phyloP scores from a whole-genome alignment of 2,329 filamentous ascomycete genomes.

The Rhinocladiella similis region DNA sequence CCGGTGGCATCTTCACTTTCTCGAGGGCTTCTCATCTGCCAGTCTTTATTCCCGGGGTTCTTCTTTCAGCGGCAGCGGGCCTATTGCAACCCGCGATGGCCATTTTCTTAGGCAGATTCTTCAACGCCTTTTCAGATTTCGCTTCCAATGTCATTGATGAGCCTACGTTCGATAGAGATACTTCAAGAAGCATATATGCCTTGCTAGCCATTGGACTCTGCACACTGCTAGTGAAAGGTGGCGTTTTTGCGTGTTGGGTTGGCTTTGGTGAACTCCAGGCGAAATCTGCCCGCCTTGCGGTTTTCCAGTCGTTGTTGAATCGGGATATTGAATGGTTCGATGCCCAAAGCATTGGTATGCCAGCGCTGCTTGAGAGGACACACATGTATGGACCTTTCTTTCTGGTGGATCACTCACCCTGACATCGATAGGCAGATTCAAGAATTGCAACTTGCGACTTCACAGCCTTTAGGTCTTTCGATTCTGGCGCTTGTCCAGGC shows the following conservation, averaged over 20 bases:
- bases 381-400: constrained; percentile 59
- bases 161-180: constrained; percentile 53
- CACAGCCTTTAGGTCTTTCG: constrained; percentile 73
- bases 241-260: constrained; percentile 71
- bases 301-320: constrained; percentile 69
- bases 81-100: constrained; percentile 65
- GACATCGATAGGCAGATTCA: constrained; percentile 66
- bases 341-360: constrained; percentile 66
- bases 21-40: constrained; percentile 61
- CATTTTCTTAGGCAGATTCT: constrained; percentile 72
- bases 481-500: constrained; percentile 65
- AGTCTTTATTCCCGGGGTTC: constrained; percentile 55
- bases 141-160: constrained; percentile 56
- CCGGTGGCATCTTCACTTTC: constrained; percentile 68
- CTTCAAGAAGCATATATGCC: constrained; percentile 62
- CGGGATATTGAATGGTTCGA: constrained; percentile 86
- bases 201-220: constrained; percentile 63
- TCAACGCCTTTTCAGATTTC: constrained; percentile 68
- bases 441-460: constrained; percentile 78
- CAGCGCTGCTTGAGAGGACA: constrained; percentile 68
- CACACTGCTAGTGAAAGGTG: constrained; percentile 67
- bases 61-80: constrained; percentile 61
- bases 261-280: constrained; percentile 80
- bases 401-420: not conserved
- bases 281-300: constrained; percentile 58